These are phyloP conservation scores for Diospyros kaki DNA, from an alignment of 148 eudicot species.

Conservation along the genomic window DNA sequence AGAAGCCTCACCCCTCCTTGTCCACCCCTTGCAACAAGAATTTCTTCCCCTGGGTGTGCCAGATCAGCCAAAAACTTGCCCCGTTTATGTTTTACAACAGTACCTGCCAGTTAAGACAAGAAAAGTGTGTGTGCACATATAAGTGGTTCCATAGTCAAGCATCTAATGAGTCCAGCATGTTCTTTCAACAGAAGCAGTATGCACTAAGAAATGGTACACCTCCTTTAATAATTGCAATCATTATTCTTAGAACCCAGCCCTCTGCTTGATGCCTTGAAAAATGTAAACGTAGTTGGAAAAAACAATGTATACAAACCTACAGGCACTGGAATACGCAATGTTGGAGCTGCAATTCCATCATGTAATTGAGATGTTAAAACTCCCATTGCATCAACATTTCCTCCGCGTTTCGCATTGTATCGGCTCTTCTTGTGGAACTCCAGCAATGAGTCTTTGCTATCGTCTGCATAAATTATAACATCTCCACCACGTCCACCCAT, in stretches of 20 bases:
- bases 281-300: too few species aligned
- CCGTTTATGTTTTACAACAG: conserved; percentile 82
- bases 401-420: conserved; percentile 86
- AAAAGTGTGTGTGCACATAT: not conserved
- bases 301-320: conserved; percentile 49
- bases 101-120: conserved; percentile 45
- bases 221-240: not conserved
- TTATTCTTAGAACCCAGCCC: not conserved
- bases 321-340: conserved; percentile 87
- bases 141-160: not conserved
- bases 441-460: conserved; percentile 68
- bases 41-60: conserved; percentile 76
- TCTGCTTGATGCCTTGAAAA: not conserved
- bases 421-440: conserved; percentile 78
- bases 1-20: conserved; percentile 87
- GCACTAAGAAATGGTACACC: not conserved
- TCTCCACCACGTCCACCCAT: conserved; percentile 94
- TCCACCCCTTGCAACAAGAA: conserved; percentile 97
- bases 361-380: conserved; percentile 51
- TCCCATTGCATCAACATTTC: conserved; percentile 89
- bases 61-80: conserved; percentile 93
- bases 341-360: conserved; percentile 69
- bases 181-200: not conserved
- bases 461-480: conserved; percentile 86
- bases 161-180: not conserved